Evolutionary conservation across 2,329 filamentous ascomycete species (phyloP).

Genomic region (Hyphodiscus sp.): DNA sequence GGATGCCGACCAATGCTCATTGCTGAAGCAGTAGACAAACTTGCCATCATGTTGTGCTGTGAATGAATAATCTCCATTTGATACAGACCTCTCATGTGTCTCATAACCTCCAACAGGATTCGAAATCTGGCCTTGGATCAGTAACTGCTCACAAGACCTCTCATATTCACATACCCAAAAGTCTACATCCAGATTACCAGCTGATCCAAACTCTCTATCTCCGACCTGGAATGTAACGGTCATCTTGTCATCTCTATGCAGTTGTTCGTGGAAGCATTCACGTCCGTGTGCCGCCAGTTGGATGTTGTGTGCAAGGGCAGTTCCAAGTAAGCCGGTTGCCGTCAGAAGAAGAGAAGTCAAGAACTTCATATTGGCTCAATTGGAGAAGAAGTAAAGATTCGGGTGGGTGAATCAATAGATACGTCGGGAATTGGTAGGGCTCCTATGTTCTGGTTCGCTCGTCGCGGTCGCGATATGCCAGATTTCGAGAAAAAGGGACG

Average conservation of each 20-base stretch:
- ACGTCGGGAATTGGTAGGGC: background rate
- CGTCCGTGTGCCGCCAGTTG: constrained; percentile 86
- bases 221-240: constrained; percentile 98
- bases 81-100: constrained; percentile 71
- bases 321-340: constrained; percentile 35
- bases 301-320: constrained; percentile 83
- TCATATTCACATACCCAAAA: constrained; percentile 72
- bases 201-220: constrained; percentile 90
- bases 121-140: constrained; percentile 52
- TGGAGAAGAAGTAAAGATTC: background rate
- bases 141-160: constrained; percentile 1
- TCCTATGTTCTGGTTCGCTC: background rate
- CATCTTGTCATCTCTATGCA: constrained; percentile 96
- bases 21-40: constrained; percentile 97
- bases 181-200: constrained; percentile 92
- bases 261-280: constrained; percentile 94
- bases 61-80: constrained; percentile 91
- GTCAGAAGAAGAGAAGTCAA: constrained; percentile 25
- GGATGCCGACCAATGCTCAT: constrained; percentile 94
- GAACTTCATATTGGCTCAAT: constrained; percentile 26
- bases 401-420: background rate
- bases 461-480: background rate
- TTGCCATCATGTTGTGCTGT: constrained; percentile 78
- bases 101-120: constrained; percentile 72
- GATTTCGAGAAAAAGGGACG: background rate